A percentile compares a stretch with the other conserved stretches of the same genome.
phyloP scores from a whole-genome alignment of 345 rosid genomes.

The Dimocarpus longan region DNA sequence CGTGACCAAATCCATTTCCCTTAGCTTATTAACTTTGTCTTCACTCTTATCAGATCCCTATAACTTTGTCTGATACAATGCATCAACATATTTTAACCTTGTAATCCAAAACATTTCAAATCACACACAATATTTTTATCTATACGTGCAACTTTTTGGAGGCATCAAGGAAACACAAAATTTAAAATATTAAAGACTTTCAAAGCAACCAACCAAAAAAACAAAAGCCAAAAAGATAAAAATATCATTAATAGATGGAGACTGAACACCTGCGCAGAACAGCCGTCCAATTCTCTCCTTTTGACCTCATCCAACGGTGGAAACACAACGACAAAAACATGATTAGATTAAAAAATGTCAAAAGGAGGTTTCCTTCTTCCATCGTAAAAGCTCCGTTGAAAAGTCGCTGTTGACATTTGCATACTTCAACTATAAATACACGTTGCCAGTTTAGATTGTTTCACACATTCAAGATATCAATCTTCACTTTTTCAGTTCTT shows the following conservation, averaged over 20 bases:
- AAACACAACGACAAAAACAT: background rate
- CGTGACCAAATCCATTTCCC: slow-evolving; percentile 16
- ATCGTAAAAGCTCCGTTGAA: slow-evolving; percentile 31
- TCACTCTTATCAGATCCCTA: background rate
- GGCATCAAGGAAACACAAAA: slow-evolving; percentile 15
- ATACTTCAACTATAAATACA: background rate
- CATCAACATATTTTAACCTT: background rate
- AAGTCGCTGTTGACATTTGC: slow-evolving; percentile 9
- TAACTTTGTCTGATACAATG: background rate
- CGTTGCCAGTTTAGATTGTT: background rate
- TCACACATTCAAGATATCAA: background rate
- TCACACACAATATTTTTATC: background rate
- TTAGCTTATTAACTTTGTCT: background rate
- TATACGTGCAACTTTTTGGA: slow-evolving; percentile 6
- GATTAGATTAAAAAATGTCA: background rate
- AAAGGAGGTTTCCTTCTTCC: slow-evolving; percentile 18
- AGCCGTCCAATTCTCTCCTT: background rate
- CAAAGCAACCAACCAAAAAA: background rate
- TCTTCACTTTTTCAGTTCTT: background rate
- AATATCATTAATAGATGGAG: background rate
- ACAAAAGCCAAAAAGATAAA: slow-evolving; percentile 2
- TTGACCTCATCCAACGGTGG: slow-evolving; percentile 11
- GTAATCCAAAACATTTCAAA: background rate
- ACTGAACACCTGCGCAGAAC: background rate
- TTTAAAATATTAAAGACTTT: no score